A percentile compares a stretch with the other conserved stretches of the same genome.
phyloP scores from a whole-genome alignment of 768 basidiomycete species.

The Rhizopogon roseolus region DNA sequence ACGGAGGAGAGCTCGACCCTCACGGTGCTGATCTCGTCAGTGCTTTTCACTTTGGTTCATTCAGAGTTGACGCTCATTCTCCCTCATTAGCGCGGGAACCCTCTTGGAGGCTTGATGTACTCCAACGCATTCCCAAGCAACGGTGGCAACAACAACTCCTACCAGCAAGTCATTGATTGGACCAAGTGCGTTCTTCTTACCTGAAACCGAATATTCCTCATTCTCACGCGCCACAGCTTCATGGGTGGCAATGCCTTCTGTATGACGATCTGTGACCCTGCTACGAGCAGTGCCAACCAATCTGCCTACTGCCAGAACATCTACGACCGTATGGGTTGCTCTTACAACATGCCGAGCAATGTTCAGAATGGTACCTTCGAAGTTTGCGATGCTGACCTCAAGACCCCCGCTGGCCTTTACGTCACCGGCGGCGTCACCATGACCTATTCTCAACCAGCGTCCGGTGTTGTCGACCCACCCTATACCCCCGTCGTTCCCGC shows the following conservation, averaged over 20 bases:
- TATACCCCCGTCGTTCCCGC: constrained; percentile 36
- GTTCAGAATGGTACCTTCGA: constrained; percentile 58
- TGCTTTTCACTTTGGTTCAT: not conserved
- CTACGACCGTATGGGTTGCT: constrained; percentile 68
- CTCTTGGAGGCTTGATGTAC: constrained; percentile 67
- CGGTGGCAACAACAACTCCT: constrained; percentile 33
- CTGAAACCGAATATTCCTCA: not conserved
- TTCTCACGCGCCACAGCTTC: constrained; percentile 45
- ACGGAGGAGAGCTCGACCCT: constrained; percentile 75
- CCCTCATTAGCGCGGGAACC: constrained; percentile 63
- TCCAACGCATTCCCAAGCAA: constrained; percentile 48
- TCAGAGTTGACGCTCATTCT: constrained; percentile 8
- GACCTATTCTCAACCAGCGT: constrained; percentile 40
- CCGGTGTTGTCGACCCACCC: constrained; percentile 28
- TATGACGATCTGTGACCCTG: constrained; percentile 66
- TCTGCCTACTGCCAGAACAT: constrained; percentile 62
- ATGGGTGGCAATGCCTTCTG: constrained; percentile 65
- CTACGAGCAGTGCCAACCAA: constrained; percentile 32
- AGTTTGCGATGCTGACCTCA: constrained; percentile 60
- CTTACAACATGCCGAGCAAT: constrained; percentile 67
- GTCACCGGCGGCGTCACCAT: constrained; percentile 32
- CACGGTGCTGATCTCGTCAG: constrained; percentile 62
- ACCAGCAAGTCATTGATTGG: constrained; percentile 63
- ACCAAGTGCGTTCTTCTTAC: constrained; percentile 38
- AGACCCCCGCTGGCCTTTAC: constrained; percentile 56